phyloP scores from a whole-genome alignment of 2,329 filamentous ascomycete species.

The Bipolaris victoriae region DNA sequence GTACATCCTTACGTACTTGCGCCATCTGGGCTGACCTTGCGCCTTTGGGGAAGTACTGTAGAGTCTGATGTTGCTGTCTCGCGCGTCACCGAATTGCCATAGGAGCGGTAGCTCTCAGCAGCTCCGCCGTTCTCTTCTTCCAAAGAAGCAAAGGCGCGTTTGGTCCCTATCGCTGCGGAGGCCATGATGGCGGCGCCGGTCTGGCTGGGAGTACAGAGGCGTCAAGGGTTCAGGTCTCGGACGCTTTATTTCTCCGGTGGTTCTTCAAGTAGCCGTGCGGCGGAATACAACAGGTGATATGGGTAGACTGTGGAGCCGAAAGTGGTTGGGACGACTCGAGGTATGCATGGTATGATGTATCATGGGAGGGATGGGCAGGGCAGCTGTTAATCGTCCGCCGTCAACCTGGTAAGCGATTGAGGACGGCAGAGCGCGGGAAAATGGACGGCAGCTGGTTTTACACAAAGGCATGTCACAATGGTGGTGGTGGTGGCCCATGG shows the following conservation, averaged over 20 bases:
- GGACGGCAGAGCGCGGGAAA: background rate
- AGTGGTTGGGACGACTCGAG: background rate
- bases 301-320: conserved; percentile 3
- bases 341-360: conserved; percentile 13
- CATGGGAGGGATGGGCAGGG: background rate
- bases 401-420: conserved; percentile 12
- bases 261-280: background rate
- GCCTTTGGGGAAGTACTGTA: conserved; percentile 9
- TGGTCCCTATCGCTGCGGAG: conserved; percentile 5
- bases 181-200: conserved; percentile 4
- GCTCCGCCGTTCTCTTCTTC: conserved; percentile 9
- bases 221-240: background rate
- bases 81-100: conserved; percentile 3
- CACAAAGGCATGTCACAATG: conserved; percentile 19
- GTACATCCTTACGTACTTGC: conserved; percentile 16
- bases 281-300: background rate
- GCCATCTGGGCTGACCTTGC: conserved; percentile 14
- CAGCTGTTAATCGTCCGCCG: background rate
- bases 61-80: conserved; percentile 6
- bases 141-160: conserved; percentile 15
- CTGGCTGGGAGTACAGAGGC: background rate
- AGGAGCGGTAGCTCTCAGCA: conserved; percentile 12
- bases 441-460: background rate
- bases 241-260: background rate
- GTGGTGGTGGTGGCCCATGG: conserved; percentile 13